Conservation (phyloP, 169 alveolate genomes). For the Cyclospora cayetanensis region DNA sequence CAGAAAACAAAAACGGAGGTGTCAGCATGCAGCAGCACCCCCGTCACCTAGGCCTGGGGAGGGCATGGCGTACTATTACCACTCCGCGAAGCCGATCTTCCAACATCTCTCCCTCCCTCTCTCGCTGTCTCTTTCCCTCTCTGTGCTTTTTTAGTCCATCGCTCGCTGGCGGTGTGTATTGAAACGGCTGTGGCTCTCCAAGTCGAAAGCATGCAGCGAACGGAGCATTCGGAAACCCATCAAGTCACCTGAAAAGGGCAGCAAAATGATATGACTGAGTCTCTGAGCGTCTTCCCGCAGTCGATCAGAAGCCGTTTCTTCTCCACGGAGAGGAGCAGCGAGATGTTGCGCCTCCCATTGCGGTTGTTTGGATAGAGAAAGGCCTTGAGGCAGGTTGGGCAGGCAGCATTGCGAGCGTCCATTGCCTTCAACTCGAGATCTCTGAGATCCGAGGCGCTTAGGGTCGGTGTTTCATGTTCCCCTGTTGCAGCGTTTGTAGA, state of each 20-base stretch:
- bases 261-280: slow-evolving; percentile 69
- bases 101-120: too few species aligned
- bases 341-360: slow-evolving; percentile 37
- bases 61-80: too few species aligned
- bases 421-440: background rate
- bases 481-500: background rate
- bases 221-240: too few species aligned
- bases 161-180: too few species aligned
- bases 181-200: too few species aligned
- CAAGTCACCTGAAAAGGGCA: background rate
- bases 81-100: too few species aligned
- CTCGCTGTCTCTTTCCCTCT: too few species aligned
- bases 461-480: background rate
- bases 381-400: slow-evolving; percentile 21
- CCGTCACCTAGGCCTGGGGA: too few species aligned
- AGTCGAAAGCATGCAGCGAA: too few species aligned
- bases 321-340: background rate
- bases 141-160: too few species aligned
- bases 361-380: background rate
- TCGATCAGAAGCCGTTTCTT: slow-evolving; percentile 65
- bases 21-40: background rate
- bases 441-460: background rate
- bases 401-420: background rate
- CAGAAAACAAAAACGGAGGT: background rate
- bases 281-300: slow-evolving; percentile 78